These are phyloP conservation scores for Camellia sinensis DNA, from an alignment of 148 eudicot genomes.

Conservation along the genomic window DNA sequence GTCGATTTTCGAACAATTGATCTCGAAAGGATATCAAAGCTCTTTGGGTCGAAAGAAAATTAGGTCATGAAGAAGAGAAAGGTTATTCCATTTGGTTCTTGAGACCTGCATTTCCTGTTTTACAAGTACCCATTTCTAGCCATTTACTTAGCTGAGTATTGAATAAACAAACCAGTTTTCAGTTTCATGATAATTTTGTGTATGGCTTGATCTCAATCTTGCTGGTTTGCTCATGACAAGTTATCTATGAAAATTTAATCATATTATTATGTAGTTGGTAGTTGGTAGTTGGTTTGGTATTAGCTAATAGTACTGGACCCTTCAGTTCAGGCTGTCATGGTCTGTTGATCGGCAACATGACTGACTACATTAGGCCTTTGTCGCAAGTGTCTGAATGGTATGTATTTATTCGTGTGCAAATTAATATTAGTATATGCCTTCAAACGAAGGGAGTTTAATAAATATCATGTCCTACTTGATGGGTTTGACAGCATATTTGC, in stretches of 20 bases:
- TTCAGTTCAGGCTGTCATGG: neutral
- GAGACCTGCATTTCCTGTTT: neutral
- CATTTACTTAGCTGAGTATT: neutral
- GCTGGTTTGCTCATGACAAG: neutral
- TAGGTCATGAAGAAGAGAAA: neutral
- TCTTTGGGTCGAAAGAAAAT: constrained; percentile 35
- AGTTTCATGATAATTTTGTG: neutral
- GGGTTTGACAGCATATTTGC: too few relatives aligned
- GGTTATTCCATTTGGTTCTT: neutral
- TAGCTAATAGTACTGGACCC: too few relatives aligned
- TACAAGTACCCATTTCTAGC: neutral
- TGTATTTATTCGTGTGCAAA: too few relatives aligned
- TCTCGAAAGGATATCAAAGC: constrained; percentile 35
- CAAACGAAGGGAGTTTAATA: too few relatives aligned
- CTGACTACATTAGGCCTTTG: neutral
- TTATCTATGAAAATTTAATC: neutral
- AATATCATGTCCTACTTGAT: too few relatives aligned
- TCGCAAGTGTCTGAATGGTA: neutral
- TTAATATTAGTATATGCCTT: too few relatives aligned
- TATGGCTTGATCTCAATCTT: neutral
- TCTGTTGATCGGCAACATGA: neutral
- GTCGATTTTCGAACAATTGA: constrained; percentile 37
- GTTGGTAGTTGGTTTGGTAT: neutral
- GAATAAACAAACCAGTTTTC: neutral
- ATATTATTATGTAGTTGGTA: too few relatives aligned